Percentiles rank a stretch among this genome's conserved stretches.
Evolutionary conservation across 202 grass and related monocot species (phyloP).

Genomic region (Eragrostis tef): DNA sequence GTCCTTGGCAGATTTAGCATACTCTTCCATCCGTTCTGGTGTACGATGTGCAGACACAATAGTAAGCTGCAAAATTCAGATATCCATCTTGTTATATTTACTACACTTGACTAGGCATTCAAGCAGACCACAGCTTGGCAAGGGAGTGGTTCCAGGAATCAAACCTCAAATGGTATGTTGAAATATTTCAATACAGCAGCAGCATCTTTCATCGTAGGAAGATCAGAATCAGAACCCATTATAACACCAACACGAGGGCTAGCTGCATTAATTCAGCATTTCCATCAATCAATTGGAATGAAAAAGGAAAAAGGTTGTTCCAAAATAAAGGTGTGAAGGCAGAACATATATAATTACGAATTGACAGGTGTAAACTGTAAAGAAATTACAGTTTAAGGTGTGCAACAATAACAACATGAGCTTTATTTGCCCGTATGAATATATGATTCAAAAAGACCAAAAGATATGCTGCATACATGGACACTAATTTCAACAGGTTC

Average conservation of each 20-base stretch:
- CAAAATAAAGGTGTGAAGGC: constrained; percentile 11
- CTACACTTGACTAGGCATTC: constrained; percentile 2
- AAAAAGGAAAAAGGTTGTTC: not conserved
- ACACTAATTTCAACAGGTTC: not conserved
- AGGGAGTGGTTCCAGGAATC: constrained; percentile 10
- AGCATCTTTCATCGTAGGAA: constrained; percentile 85
- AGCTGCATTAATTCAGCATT: constrained; percentile 48
- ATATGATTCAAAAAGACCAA: constrained; percentile 23
- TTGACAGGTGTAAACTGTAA: not conserved
- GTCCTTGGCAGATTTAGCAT: constrained; percentile 70
- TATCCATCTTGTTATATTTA: constrained; percentile 28
- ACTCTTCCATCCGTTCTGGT: constrained; percentile 79
- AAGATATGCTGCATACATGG: constrained; percentile 1
- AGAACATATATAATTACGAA: constrained; percentile 20
- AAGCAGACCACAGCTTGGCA: constrained; percentile 25
- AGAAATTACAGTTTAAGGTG: not conserved
- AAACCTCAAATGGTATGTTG: constrained; percentile 79
- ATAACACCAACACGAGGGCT: constrained; percentile 74
- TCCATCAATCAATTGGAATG: constrained; percentile 24
- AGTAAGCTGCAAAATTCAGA: constrained; percentile 63
- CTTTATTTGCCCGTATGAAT: constrained; percentile 17
- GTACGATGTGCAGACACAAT: constrained; percentile 94
- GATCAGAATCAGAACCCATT: constrained; percentile 96
- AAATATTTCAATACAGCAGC: constrained; percentile 66
- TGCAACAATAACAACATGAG: not conserved